Base-by-base conservation (phyloP, 345 rosid genomes). In the Acer saccharum region DNA sequence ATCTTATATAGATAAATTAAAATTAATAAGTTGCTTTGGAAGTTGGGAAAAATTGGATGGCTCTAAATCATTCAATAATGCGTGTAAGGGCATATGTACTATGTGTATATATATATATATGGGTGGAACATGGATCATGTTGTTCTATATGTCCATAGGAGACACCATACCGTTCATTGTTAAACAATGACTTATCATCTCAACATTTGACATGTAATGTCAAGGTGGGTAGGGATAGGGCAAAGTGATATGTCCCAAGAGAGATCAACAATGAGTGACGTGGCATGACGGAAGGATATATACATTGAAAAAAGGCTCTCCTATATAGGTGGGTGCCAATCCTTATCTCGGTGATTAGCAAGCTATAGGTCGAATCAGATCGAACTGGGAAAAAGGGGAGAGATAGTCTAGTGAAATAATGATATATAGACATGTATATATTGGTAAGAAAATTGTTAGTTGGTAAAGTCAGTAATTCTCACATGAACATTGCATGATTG, bases 181-280 rank as follows among this genome's bases (percentile, higher is more conserved):
- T n/a, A 48, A 65, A 44, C n/a, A 63, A 81, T 70, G 72, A 82
- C 84, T 75, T 44, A 54, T 82, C 80, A 65, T 63, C 27, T 16
- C 68, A 77, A 73, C 67, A 72, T 62, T 77, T 77, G 27, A 73
- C 77, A 67, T 65, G 69, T 77, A 72, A 46, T 57, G 68, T 50
- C 73, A 75, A 46, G 43, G 73, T 44, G 60, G 78, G 81, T 76
- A 74, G 13, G 27, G 63, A 23, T 17, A 50, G 18, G 20, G 58
- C 58, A 41, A 77, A 68, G 48, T 69, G 79, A 78, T 72, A 65
- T 46, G 29, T 78, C 81, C 43, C 63, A 48, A 48, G 61, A 23
- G 69, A 25, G 50, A 46, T 7, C 10, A 43, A 74, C 20, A 7
- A 65, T 21, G 1, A 43, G 54, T 60, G 70, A 78, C 20, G 44